Conservation (phyloP, 768 basidiomycete species). For the Russula lepida region DNA sequence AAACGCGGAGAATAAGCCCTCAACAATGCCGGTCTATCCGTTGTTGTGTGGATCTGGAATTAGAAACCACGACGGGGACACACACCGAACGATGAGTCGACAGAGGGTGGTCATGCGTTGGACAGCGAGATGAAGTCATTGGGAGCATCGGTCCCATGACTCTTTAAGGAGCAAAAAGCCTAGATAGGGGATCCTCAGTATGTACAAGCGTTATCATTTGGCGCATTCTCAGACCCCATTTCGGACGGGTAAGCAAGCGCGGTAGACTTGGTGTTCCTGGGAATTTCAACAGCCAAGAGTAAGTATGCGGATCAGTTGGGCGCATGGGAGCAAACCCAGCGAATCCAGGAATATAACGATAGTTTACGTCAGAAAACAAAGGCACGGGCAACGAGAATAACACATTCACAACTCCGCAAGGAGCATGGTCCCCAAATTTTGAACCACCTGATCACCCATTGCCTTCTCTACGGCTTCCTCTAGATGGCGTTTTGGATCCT, state of each 20-base stretch:
- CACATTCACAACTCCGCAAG: constrained; percentile 71
- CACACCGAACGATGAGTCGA: neutral
- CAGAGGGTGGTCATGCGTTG: neutral
- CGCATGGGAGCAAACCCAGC: neutral
- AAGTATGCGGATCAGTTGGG: neutral
- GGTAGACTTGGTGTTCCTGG: neutral
- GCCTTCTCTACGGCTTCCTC: constrained; percentile 97
- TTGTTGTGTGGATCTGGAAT: neutral
- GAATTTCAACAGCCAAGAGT: constrained; percentile 2
- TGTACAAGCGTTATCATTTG: neutral
- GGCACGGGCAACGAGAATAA: neutral
- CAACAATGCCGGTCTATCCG: neutral
- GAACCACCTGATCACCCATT: constrained; percentile 95
- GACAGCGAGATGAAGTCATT: neutral
- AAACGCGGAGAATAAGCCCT: neutral
- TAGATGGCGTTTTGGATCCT: constrained; percentile 95
- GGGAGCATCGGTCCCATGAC: neutral
- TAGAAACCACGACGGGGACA: neutral
- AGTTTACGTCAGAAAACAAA: constrained; percentile 3
- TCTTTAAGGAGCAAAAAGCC: neutral
- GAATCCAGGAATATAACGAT: neutral
- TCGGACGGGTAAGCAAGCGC: neutral
- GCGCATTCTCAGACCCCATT: neutral
- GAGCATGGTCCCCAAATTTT: constrained; percentile 91
- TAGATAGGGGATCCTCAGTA: neutral